Evolutionary conservation across 169 alveolate genomes (phyloP).

Genomic region (Plasmodium gaboni): DNA sequence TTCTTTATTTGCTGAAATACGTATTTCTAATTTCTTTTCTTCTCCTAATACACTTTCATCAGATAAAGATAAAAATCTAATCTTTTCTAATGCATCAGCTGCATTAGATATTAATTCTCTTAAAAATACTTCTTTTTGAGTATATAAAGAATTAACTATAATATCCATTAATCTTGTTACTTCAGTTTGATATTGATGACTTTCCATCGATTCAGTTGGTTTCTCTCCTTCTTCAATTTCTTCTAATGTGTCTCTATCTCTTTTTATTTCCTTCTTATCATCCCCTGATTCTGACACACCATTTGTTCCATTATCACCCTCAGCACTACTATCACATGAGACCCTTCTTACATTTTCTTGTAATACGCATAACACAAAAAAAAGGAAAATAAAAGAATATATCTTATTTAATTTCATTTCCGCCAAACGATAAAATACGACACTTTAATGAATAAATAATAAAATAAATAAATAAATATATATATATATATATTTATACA

Average conservation of each 20-base stretch:
- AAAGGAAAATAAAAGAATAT: conserved; percentile 10
- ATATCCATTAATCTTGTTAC: conserved; percentile 99
- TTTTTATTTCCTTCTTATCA: conserved; percentile 11
- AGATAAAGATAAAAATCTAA: conserved; percentile 86
- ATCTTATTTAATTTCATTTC: conserved; percentile 39
- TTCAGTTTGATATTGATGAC: conserved; percentile 95
- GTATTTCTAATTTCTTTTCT: conserved; percentile 93
- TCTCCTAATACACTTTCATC: conserved; percentile 81
- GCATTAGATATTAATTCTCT: conserved; percentile 99
- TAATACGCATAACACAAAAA: conserved; percentile 10
- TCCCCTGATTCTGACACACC: not conserved
- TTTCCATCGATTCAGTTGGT: conserved; percentile 82
- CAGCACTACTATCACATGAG: conserved; percentile 9
- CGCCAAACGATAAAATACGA: not conserved
- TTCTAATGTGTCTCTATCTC: conserved; percentile 16
- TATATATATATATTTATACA: too few species aligned
- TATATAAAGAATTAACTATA: conserved; percentile 98
- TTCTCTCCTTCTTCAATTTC: conserved; percentile 68
- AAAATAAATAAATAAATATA: not conserved
- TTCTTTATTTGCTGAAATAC: conserved; percentile 93
- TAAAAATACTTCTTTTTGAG: conserved; percentile 98
- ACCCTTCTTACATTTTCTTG: conserved; percentile 12
- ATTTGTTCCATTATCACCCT: not conserved
- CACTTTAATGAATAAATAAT: not conserved
- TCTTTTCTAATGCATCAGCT: conserved; percentile 98